Percentiles rank a stretch among this genome's conserved stretches.
These are phyloP conservation scores for Lactarius hengduanensis DNA, from an alignment of 768 basidiomycete species.

Conservation along the genomic window DNA sequence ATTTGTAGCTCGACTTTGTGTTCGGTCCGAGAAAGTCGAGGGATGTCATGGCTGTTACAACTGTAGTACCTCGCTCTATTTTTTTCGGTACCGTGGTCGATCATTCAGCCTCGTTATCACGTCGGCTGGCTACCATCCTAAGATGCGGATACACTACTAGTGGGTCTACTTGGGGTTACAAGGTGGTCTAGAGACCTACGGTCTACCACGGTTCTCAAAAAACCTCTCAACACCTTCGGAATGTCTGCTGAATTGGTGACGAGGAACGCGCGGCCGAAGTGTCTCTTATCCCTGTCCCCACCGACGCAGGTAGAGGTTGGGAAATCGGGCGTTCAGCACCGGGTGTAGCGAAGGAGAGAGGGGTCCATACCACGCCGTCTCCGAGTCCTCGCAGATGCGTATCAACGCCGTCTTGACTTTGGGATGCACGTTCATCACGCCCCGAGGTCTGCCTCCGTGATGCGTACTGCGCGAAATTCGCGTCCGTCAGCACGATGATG, in stretches of 20 bases:
- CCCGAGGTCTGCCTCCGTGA: constrained; percentile 57
- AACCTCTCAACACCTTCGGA: constrained; percentile 56
- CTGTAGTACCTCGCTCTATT: not conserved
- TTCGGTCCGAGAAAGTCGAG: too few relatives aligned
- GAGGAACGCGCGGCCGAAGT: constrained; percentile 56
- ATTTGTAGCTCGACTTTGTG: not conserved
- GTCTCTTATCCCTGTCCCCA: constrained; percentile 53
- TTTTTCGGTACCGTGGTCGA: not conserved
- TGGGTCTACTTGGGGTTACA: not conserved
- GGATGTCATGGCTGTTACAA: not conserved
- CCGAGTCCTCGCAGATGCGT: constrained; percentile 68
- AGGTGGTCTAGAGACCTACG: not conserved
- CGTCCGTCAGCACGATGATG: constrained; percentile 70
- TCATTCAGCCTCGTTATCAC: not conserved
- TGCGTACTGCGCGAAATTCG: constrained; percentile 64
- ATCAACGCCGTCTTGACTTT: constrained; percentile 68
- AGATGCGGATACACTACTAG: too few relatives aligned
- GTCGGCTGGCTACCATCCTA: not conserved
- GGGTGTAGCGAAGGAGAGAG: not conserved
- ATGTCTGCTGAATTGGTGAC: constrained; percentile 63
- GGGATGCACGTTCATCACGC: constrained; percentile 57
- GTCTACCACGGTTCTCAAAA: constrained; percentile 43
- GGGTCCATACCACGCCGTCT: constrained; percentile 52
- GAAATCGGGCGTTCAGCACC: constrained; percentile 40
- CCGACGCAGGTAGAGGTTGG: too few relatives aligned